Evolutionary conservation across 345 rosid species (phyloP).

Genomic region (Melaleuca quinquenervia): DNA sequence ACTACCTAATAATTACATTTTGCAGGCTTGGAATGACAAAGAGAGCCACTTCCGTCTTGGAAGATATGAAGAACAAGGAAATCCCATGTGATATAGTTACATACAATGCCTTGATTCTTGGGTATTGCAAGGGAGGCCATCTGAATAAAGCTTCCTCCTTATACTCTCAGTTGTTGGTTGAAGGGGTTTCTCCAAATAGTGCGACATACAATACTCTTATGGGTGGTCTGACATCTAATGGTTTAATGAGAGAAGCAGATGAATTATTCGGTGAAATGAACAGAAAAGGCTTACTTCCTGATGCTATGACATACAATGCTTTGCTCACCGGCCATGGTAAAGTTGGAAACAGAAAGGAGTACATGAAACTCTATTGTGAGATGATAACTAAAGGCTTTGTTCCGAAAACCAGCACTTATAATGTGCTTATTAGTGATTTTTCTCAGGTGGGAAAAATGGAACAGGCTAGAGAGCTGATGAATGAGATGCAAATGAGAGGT

Average conservation of each 20-base stretch:
- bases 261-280: constrained; percentile 50
- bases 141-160: constrained; percentile 34
- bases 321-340: constrained; percentile 59
- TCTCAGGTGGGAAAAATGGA: constrained; percentile 60
- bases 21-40: constrained; percentile 76
- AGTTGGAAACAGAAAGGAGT: constrained; percentile 59
- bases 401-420: constrained; percentile 67
- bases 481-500: constrained; percentile 65
- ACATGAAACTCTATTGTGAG: constrained; percentile 53
- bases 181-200: constrained; percentile 45
- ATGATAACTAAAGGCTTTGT: constrained; percentile 69
- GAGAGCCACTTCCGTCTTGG: constrained; percentile 46
- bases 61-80: constrained; percentile 46
- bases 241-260: constrained; percentile 36
- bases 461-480: constrained; percentile 65
- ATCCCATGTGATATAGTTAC: constrained; percentile 37
- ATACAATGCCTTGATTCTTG: constrained; percentile 64
- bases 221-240: constrained; percentile 39
- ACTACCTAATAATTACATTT: constrained; percentile 47
- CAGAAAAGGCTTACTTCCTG: constrained; percentile 39
- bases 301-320: constrained; percentile 56
- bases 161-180: constrained; percentile 39
- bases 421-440: constrained; percentile 57
- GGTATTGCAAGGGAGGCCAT: constrained; percentile 54
- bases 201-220: constrained; percentile 64